A percentile compares a stretch with the other conserved stretches of the same genome.
Evolutionary conservation across 2,329 filamentous ascomycete genomes (phyloP).

Genomic region (Beauveria bassiana): DNA sequence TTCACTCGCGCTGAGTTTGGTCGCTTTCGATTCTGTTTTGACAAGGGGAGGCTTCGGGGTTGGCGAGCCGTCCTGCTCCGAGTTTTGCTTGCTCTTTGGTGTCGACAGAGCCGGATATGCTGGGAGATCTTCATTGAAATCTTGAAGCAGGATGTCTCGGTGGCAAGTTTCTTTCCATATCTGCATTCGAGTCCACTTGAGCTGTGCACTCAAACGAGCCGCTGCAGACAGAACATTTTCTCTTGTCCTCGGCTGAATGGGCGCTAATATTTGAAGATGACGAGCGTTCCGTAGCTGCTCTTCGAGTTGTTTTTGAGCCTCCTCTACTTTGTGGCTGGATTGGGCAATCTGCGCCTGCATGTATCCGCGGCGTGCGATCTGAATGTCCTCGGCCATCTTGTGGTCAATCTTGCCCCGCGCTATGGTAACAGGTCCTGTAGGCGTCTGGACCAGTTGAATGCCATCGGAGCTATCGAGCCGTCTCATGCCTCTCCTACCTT

Average conservation of each 20-base stretch:
- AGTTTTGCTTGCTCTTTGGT: slow-evolving; percentile 22
- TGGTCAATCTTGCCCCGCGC: slow-evolving; percentile 67
- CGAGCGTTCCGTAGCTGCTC: slow-evolving; percentile 79
- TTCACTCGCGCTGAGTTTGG: slow-evolving; percentile 19
- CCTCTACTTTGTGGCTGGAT: slow-evolving; percentile 68
- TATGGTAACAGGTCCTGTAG: slow-evolving; percentile 66
- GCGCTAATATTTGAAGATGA: slow-evolving; percentile 80
- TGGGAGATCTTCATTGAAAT: slow-evolving; percentile 67
- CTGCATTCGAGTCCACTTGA: slow-evolving; percentile 91
- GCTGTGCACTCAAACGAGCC: slow-evolving; percentile 72
- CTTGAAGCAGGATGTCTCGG: slow-evolving; percentile 75
- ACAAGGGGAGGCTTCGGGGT: slow-evolving; percentile 18
- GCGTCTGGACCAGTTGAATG: slow-evolving; percentile 56
- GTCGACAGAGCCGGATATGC: slow-evolving; percentile 15
- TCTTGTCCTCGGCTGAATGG: slow-evolving; percentile 82
- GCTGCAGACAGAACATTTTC: slow-evolving; percentile 82
- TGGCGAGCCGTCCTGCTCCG: slow-evolving; percentile 20
- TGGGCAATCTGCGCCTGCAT: slow-evolving; percentile 80
- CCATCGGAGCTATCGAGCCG: slow-evolving; percentile 59
- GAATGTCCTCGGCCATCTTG: slow-evolving; percentile 79
- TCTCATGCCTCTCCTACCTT: slow-evolving; percentile 63
- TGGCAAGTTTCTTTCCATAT: slow-evolving; percentile 91
- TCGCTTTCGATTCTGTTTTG: slow-evolving; percentile 22
- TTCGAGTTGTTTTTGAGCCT: slow-evolving; percentile 71
- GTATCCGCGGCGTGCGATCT: slow-evolving; percentile 70